These are phyloP conservation scores for Zymoseptoria ardabiliae DNA, from an alignment of 2,329 filamentous ascomycete genomes.

Conservation along the genomic window DNA sequence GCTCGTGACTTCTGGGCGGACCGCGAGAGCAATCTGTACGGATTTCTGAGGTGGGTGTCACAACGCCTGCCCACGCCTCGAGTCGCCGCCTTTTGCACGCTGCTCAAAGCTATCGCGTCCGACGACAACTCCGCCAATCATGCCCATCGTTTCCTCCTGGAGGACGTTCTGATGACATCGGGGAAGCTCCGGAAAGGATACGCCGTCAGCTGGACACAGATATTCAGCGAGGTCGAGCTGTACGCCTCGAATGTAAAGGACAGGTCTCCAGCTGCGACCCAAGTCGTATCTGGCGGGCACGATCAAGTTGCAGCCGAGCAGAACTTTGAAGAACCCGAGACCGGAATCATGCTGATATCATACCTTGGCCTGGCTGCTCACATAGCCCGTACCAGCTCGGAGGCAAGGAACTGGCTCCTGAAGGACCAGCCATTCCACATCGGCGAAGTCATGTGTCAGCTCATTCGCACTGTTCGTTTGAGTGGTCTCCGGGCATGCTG, in stretches of 20 bases:
- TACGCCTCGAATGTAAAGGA: slow-evolving; percentile 75
- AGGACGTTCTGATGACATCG: slow-evolving; percentile 57
- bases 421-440: slow-evolving; percentile 59
- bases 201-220: slow-evolving; percentile 86
- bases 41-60: slow-evolving; percentile 96
- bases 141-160: slow-evolving; percentile 81
- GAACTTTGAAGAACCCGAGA: slow-evolving; percentile 74
- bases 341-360: slow-evolving; percentile 91
- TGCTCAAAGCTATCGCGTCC: slow-evolving; percentile 80
- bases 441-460: slow-evolving; percentile 65
- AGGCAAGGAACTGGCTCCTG: slow-evolving; percentile 67
- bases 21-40: slow-evolving; percentile 83
- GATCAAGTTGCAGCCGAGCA: slow-evolving; percentile 14
- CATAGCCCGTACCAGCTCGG: slow-evolving; percentile 65
- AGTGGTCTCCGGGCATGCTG: slow-evolving; percentile 73
- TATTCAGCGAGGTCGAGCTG: slow-evolving; percentile 81
- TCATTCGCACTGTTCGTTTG: slow-evolving; percentile 71
- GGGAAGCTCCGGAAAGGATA: slow-evolving; percentile 72
- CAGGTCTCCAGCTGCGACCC: slow-evolving; percentile 50
- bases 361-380: slow-evolving; percentile 85
- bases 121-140: slow-evolving; percentile 75
- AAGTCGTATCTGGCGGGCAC: slow-evolving; percentile 44
- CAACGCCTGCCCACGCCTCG: slow-evolving; percentile 90
- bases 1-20: slow-evolving; percentile 88
- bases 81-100: slow-evolving; percentile 92